Evolutionary conservation across 2,329 filamentous ascomycete genomes (phyloP).

Genomic region (Diaporthe velutina): DNA sequence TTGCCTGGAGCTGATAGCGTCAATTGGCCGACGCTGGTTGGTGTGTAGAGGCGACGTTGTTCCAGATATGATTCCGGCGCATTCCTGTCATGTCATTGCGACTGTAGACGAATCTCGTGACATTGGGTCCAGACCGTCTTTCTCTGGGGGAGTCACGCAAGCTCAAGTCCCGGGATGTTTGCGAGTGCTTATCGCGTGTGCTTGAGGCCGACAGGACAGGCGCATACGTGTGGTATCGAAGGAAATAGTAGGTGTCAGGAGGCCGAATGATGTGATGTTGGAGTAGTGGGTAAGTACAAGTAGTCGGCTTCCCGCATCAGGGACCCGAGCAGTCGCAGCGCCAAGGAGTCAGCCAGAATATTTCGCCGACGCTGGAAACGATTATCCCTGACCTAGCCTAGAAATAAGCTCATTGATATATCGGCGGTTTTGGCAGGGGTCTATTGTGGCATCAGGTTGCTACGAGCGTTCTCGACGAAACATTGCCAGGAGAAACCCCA

Average conservation of each 20-base stretch:
- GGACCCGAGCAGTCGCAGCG: slow-evolving; percentile 33
- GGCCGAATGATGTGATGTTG: slow-evolving; percentile 32
- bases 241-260: slow-evolving; percentile 10
- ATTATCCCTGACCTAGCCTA: slow-evolving; percentile 2
- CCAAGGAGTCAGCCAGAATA: slow-evolving; percentile 40
- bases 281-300: slow-evolving; percentile 34
- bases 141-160: slow-evolving; percentile 9
- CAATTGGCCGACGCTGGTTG: slow-evolving; percentile 19
- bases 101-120: slow-evolving; percentile 21
- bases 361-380: slow-evolving; percentile 35
- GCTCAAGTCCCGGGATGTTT: not conserved
- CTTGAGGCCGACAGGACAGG: slow-evolving; percentile 5
- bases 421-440: slow-evolving; percentile 14
- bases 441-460: slow-evolving; percentile 17
- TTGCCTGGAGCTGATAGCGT: slow-evolving; percentile 19
- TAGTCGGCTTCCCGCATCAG: slow-evolving; percentile 38
- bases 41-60: slow-evolving; percentile 31
- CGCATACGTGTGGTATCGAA: slow-evolving; percentile 19
- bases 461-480: slow-evolving; percentile 22
- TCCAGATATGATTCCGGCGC: slow-evolving; percentile 31
- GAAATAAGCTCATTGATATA: slow-evolving; percentile 31
- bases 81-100: slow-evolving; percentile 24
- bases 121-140: slow-evolving; percentile 9
- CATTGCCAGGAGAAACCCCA: slow-evolving; percentile 14
- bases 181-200: not conserved